Evolutionary conservation across 2,329 filamentous ascomycete species (phyloP), one percentile per base, ranked within the genome.

Genomic region (Fusarium nanum): DNA sequence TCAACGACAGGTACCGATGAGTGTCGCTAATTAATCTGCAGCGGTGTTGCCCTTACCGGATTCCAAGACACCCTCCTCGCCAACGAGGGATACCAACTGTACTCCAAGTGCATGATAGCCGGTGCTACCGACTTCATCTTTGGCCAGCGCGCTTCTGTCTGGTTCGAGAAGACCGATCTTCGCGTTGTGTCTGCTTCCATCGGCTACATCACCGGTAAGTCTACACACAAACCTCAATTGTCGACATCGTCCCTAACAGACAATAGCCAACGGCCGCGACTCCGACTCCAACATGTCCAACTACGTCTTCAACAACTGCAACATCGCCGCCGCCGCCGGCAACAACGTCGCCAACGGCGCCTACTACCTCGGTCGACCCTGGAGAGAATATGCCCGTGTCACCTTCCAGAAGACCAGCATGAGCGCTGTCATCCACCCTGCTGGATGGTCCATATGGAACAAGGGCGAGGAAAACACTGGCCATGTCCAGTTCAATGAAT

Each of bases 401-500:
- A 81, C 84, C 7, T 84, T 85, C 76, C 83, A 86, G 70, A 73
- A 82, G 53, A 86, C 85, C 0, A 75, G 75, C 32, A 79, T 92
- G 77, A 82, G 81, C 11, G 78, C 79, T 25, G 86, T 91, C 22
- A 84, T 92, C 72, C 89, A 90, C 71, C 63, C 81, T 3, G 84
- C 84, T 0, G 89, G 89, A 1, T 91, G 89, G 89, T 76, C 72
- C 4, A 74, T 80, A 28, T 91, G 89, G 89, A 83, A 83, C 60
- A 78, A 70, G 3, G 80, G 79, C 5, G 80, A 84, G 45, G 75
- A 81, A n/a, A 81, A 83, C 37, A 88, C 86, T 2, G 81, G 80
- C 34, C 78, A 86, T 45, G 85, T 90, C 2, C 77, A 81, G 27
- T 91, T 87, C 67, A 86, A 79, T 12, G 89, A 91, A 81, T 91